Evolutionary conservation across 2,329 filamentous ascomycete species (phyloP).

Genomic region (Diaporthe sp.): DNA sequence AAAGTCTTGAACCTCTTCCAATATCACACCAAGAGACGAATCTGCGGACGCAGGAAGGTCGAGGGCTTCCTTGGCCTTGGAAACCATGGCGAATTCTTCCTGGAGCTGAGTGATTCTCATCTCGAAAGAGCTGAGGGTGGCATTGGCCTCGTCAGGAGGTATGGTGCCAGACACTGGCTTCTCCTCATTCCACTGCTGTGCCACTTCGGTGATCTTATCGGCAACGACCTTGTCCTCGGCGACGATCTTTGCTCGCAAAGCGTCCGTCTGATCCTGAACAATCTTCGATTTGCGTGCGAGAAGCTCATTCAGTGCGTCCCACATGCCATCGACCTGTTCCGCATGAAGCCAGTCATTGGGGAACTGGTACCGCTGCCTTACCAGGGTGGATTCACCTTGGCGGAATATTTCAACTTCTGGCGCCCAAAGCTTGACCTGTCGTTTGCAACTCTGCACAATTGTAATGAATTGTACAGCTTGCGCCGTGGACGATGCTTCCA

Average conservation of each 20-base stretch:
- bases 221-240: slow-evolving; percentile 93
- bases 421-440: slow-evolving; percentile 93
- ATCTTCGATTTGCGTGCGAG: slow-evolving; percentile 93
- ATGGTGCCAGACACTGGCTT: slow-evolving; percentile 97
- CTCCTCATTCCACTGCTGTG: slow-evolving; percentile 91
- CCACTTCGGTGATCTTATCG: slow-evolving; percentile 88
- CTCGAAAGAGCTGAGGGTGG: slow-evolving; percentile 86
- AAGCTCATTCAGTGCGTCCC: slow-evolving; percentile 93
- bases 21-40: slow-evolving; percentile 83
- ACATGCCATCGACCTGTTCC: slow-evolving; percentile 96
- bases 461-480: slow-evolving; percentile 99
- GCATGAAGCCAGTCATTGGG: slow-evolving; percentile 94
- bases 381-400: slow-evolving; percentile 92
- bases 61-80: slow-evolving; percentile 95
- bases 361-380: slow-evolving; percentile 93
- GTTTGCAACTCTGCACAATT: slow-evolving; percentile 94
- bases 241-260: slow-evolving; percentile 91
- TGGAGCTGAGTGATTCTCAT: slow-evolving; percentile 86
- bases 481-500: slow-evolving; percentile 94
- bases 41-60: slow-evolving; percentile 86
- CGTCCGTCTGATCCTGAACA: slow-evolving; percentile 96
- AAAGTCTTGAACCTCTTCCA: slow-evolving; percentile 98
- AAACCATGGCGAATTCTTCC: slow-evolving; percentile 91
- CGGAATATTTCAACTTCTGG: slow-evolving; percentile 96
- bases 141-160: slow-evolving; percentile 87